Evolutionary conservation across 352 stramenopile species (phyloP), one percentile per base, ranked within the genome.

Genomic region (Pythium biforme): DNA sequence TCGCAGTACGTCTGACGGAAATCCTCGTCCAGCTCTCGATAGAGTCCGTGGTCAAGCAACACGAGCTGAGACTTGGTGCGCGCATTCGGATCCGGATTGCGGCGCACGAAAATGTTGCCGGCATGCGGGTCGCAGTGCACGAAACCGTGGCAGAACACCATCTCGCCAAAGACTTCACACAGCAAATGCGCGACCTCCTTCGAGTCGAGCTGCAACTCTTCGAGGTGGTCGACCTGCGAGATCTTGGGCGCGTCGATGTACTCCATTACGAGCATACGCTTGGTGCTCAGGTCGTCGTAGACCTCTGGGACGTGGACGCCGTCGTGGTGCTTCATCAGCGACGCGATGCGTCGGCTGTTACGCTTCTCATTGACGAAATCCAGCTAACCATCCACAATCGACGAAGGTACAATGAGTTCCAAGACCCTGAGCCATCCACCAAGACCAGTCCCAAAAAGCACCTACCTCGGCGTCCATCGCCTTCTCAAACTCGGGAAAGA

Each of bases 41-140:
- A 99, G 4, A 99, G 74, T 20, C 97, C 97, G 70, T 99, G 97
- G 76, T 99, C 97, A 2, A 99, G 81, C 12, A 99, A 74, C 40
- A 99, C 96, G 26, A 99, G 78, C 77, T 99, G 86, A 17, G 93
- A 81, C 60, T 91, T 90, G 19, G 43, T 59, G 23, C 70, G 62
- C 1, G 54, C 73, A 4, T 55, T 60, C 15, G 68, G 69, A 22
- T 89, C 72, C 10, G 81, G 77, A 43, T 92, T 88, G 19, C 33
- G 56, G 3, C 89, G 75, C 11, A 97, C 80, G 46, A 98, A 92
- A 11, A 98, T 81, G 73, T 99, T 99, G 22, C 93, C 96, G 23
- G 95, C 82, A 71, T 99, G 97, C 22, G 97, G 97, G 67, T 99
- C 97, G 64, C 92, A 98, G 74, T 99, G 96, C 20, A 98, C 92